Evolutionary conservation across 2,329 filamentous ascomycete species (phyloP), one percentile per base, ranked within the genome.

Genomic region (Ophiosphaerella herpotricha): DNA sequence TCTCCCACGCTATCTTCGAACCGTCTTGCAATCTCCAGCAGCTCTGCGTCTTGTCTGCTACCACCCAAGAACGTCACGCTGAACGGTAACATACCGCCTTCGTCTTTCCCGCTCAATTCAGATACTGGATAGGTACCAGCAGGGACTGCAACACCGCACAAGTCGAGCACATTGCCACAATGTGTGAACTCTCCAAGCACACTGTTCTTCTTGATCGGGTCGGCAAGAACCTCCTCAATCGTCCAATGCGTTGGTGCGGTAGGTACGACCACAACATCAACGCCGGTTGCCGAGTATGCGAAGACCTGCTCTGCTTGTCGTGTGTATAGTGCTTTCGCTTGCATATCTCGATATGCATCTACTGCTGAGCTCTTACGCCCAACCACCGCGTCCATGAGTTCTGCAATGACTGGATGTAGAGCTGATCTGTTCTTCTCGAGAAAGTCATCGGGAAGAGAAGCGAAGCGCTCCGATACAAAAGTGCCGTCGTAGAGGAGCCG

Each of bases 131-230:
- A 75, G 6, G 50, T 69, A 1, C 78, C 78, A 0, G 82, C 82
- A 1, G 81, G 80, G n/a, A 84, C 73, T 1, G 68, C 61, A 18
- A 64, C 58, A 14, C 55, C 67, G 48, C 68, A 71, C 58, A 84
- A 75, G 64, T 86, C 83, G 14, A 86, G 66, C 24, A 86, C 81
- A 57, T 86, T 86, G 13, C 79, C 84, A 60, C 81, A 85, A 60
- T 85, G 83, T 0, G 82, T 84, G 48, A 84, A 85, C 34, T 67
- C 66, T 1, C 68, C 68, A 13, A 70, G 41, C 3, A 75, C 66
- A 4, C 80, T 80, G 57, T 86, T 86, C 60, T 80, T 76, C 13
- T 65, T 68, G 18, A 86, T 74, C 0, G 83, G 83, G 36, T 83
- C 78, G 2, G 68, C 68, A 1, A 75, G 69, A 39, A 86, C 74